These are phyloP conservation scores for Bipolaris sorokiniana DNA, from an alignment of 2,329 filamentous ascomycete species.

Conservation along the genomic window DNA sequence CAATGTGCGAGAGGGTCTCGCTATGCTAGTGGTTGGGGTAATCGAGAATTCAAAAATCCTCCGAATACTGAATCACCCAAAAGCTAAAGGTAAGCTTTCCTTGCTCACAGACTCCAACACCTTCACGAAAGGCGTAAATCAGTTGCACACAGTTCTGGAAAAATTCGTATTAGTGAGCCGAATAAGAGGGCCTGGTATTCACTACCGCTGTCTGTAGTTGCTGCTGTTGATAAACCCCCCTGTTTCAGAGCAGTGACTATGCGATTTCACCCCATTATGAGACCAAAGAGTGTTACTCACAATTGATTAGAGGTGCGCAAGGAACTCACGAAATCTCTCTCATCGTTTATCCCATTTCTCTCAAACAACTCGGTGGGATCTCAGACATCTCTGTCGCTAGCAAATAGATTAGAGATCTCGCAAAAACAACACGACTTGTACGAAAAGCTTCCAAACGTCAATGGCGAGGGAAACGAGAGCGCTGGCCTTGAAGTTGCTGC, in stretches of 20 bases:
- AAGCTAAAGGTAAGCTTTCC: conserved; percentile 58
- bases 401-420: conserved; percentile 47
- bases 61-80: conserved; percentile 59
- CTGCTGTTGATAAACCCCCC: no score
- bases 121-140: no score
- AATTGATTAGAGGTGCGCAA: conserved; percentile 39
- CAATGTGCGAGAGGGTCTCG: conserved; percentile 67
- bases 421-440: conserved; percentile 53
- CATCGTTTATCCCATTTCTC: conserved; percentile 50
- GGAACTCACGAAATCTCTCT: conserved; percentile 39
- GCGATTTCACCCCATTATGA: background rate
- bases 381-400: conserved; percentile 60
- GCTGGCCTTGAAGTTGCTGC: conserved; percentile 51
- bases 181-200: no score
- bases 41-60: conserved; percentile 66
- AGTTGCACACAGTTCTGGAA: no score
- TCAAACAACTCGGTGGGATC: conserved; percentile 59
- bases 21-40: conserved; percentile 66
- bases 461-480: conserved; percentile 50
- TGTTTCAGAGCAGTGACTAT: no score
- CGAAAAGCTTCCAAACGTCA: conserved; percentile 51
- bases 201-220: no score
- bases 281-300: conserved; percentile 5
- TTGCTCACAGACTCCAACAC: no score
- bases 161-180: no score